A percentile compares a stretch with the other conserved stretches of the same genome.
These are phyloP conservation scores for Dryas octopetala DNA, from an alignment of 306 rosid species.

Conservation along the genomic window DNA sequence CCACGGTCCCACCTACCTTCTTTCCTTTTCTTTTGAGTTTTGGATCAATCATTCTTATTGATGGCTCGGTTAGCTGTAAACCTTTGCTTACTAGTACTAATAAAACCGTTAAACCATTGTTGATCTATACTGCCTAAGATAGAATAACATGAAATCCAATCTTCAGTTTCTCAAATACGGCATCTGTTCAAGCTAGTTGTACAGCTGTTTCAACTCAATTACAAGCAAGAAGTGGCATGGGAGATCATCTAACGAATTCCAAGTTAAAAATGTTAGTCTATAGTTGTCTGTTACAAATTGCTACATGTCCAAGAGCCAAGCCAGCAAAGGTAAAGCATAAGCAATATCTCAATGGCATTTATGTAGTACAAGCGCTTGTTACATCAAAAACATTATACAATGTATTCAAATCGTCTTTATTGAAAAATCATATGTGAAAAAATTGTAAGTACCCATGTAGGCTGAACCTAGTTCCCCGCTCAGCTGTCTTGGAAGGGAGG, in stretches of 20 bases:
- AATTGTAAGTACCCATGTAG: too few species aligned
- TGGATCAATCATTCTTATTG: too few species aligned
- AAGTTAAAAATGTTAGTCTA: background rate
- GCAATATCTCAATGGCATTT: too few species aligned
- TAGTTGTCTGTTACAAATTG: background rate
- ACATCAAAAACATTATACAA: background rate
- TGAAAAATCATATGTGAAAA: slow-evolving; percentile 12
- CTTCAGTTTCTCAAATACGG: background rate
- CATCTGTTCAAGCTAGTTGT: background rate
- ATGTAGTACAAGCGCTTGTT: background rate
- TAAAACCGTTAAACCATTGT: too few species aligned
- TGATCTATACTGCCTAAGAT: too few species aligned
- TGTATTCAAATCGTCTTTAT: background rate
- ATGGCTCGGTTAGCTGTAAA: too few species aligned
- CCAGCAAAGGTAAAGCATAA: too few species aligned
- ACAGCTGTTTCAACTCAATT: background rate
- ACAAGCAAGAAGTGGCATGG: background rate
- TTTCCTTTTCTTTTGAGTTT: too few species aligned
- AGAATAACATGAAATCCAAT: too few species aligned
- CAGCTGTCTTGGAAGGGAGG: slow-evolving; percentile 9
- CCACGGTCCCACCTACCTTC: too few species aligned
- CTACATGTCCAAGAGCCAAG: too few species aligned
- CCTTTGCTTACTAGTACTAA: too few species aligned
- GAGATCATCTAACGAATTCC: background rate
- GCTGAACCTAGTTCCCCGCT: slow-evolving; percentile 11